These are phyloP conservation scores for Salix brachista DNA, from an alignment of 345 rosid genomes.

Conservation along the genomic window DNA sequence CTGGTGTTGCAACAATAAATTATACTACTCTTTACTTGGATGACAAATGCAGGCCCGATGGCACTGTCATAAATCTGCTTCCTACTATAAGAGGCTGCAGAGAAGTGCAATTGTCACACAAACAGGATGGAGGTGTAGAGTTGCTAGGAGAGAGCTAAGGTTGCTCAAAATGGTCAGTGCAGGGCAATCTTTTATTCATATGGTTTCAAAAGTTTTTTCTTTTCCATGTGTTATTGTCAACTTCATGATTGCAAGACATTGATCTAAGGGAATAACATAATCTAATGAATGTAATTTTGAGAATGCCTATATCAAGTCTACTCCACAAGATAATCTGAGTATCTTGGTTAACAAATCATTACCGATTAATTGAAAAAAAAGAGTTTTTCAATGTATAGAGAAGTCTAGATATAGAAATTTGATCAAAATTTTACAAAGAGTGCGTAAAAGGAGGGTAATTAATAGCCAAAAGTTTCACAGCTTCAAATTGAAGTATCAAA, in stretches of 20 bases:
- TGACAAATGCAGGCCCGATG: constrained; percentile 51
- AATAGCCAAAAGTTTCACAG: background rate
- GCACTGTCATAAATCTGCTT: constrained; percentile 55
- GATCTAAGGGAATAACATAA: background rate
- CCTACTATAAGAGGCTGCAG: constrained; percentile 56
- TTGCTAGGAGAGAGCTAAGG: constrained; percentile 61
- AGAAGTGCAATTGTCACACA: constrained; percentile 59
- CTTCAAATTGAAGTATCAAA: background rate
- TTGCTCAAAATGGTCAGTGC: constrained; percentile 69
- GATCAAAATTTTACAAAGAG: background rate
- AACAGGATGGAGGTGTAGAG: constrained; percentile 74
- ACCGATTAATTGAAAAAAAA: background rate
- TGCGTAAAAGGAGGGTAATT: background rate
- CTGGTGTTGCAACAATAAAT: background rate
- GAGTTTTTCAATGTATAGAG: background rate
- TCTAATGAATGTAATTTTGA: background rate
- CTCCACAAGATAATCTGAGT: background rate
- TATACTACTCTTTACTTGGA: background rate
- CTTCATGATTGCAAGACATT: background rate
- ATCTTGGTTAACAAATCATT: background rate
- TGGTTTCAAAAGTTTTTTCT: background rate
- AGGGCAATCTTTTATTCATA: constrained; percentile 4
- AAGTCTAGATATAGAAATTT: background rate
- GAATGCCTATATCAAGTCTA: background rate
- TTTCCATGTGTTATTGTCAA: background rate